Conservation (phyloP, 192 early-diverging fungal species). For the Globomyces pollinis-pini region DNA sequence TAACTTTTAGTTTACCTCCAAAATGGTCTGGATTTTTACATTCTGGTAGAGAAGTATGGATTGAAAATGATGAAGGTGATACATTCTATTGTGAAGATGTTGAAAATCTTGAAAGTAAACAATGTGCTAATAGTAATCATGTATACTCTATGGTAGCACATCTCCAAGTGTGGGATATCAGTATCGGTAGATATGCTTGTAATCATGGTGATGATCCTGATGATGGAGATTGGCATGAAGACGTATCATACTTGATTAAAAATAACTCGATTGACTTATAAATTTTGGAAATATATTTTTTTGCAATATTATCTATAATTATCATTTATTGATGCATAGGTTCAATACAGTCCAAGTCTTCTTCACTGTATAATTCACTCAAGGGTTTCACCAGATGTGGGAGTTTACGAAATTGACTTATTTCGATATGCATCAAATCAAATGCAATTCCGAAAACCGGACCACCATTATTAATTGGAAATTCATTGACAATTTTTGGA, state of each 20-base stretch:
- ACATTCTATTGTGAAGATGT: slow-evolving; percentile 19
- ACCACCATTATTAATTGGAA: slow-evolving; percentile 5
- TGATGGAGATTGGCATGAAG: no score
- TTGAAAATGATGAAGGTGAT: slow-evolving; percentile 16
- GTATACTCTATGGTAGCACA: not conserved
- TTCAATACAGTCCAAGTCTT: no score
- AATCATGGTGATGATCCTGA: not conserved
- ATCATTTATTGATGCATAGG: no score
- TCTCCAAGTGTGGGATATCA: not conserved
- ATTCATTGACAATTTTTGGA: slow-evolving; percentile 31
- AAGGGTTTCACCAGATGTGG: slow-evolving; percentile 10
- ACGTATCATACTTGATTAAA: no score
- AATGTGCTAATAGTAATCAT: not conserved
- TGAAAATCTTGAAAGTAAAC: slow-evolving; percentile 7
- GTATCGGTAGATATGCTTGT: not conserved
- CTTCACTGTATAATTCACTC: no score
- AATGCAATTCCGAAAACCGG: slow-evolving; percentile 58
- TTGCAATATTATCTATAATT: no score
- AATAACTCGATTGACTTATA: no score
- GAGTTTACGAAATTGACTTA: slow-evolving; percentile 41
- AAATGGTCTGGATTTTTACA: slow-evolving; percentile 24
- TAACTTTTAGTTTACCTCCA: slow-evolving; percentile 16
- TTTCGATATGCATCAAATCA: slow-evolving; percentile 63
- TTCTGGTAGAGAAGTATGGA: slow-evolving; percentile 21
- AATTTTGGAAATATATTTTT: no score